These are phyloP conservation scores for Penicillium cosmopolitanum DNA, from an alignment of 495 filamentous ascomycete species.

Conservation along the genomic window DNA sequence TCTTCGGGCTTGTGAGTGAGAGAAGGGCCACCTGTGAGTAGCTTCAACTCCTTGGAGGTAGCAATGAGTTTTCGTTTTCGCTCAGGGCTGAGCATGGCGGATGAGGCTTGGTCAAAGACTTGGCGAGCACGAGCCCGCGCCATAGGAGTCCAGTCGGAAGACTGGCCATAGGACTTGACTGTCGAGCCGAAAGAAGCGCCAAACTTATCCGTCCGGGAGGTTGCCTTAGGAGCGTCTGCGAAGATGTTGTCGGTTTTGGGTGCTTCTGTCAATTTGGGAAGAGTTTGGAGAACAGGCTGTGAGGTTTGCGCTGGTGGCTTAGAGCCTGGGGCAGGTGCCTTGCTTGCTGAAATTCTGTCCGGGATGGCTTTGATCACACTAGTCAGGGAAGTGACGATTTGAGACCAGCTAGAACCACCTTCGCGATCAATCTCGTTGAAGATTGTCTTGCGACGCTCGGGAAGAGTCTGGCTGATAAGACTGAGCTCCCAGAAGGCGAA, in stretches of 20 bases:
- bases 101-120: slow-evolving; percentile 47
- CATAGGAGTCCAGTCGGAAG: slow-evolving; percentile 50
- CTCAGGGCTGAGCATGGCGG: slow-evolving; percentile 45
- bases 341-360: slow-evolving; percentile 62
- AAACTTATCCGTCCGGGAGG: slow-evolving; percentile 51
- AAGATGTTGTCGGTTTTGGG: slow-evolving; percentile 66
- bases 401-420: slow-evolving; percentile 77
- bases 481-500: slow-evolving; percentile 93
- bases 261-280: slow-evolving; percentile 56
- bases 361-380: slow-evolving; percentile 67
- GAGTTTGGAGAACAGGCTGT: slow-evolving; percentile 43
- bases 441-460: slow-evolving; percentile 75
- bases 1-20: slow-evolving; percentile 40
- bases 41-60: slow-evolving; percentile 41
- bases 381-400: slow-evolving; percentile 70
- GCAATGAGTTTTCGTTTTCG: slow-evolving; percentile 44
- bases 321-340: slow-evolving; percentile 48
- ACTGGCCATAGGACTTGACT: slow-evolving; percentile 63
- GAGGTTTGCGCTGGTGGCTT: slow-evolving; percentile 30
- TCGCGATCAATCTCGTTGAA: slow-evolving; percentile 88
- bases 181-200: slow-evolving; percentile 57
- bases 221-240: slow-evolving; percentile 48
- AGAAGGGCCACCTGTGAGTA: slow-evolving; percentile 39
- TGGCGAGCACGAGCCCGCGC: slow-evolving; percentile 48
- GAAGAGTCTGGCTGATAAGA: slow-evolving; percentile 72